A percentile compares a stretch with the other conserved stretches of the same genome.
phyloP scores from a whole-genome alignment of 768 basidiomycete species.

The Rhodosporidiobolus odoratus region DNA sequence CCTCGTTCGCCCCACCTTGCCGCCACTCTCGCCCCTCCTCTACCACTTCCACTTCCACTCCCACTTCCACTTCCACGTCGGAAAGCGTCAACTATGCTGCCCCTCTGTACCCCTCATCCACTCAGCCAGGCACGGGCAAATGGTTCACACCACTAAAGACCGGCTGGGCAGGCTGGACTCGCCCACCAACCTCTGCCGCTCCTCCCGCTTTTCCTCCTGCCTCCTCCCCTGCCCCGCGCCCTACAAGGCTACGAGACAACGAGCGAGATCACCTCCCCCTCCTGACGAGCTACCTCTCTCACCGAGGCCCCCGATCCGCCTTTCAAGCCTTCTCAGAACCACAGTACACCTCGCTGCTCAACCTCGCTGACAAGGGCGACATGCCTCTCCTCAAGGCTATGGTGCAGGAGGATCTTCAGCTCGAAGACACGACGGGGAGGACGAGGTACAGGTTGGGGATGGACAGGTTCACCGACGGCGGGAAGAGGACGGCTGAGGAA shows the following conservation, averaged over 20 bases:
- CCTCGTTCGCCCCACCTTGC: conserved; percentile 20
- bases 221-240: not conserved
- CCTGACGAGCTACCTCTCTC: conserved; percentile 6
- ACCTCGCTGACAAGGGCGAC: not conserved
- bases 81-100: conserved; percentile 2
- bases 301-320: not conserved
- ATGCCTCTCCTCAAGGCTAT: conserved; percentile 17
- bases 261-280: not conserved
- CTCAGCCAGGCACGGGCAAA: no score
- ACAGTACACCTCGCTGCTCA: conserved; percentile 10
- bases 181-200: not conserved
- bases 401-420: conserved; percentile 18
- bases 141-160: conserved; percentile 10
- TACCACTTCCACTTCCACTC: not conserved
- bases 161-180: conserved; percentile 8
- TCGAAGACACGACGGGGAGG: not conserved
- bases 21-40: not conserved
- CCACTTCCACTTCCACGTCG: not conserved
- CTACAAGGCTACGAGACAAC: not conserved
- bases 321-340: not conserved
- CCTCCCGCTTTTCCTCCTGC: not conserved
- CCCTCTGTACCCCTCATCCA: not conserved
- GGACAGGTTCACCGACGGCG: conserved; percentile 6
- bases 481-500: not conserved
- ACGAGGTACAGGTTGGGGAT: not conserved